Base-by-base conservation (phyloP, 176 grass and related monocot genomes). In the Oryza meridionalis region DNA sequence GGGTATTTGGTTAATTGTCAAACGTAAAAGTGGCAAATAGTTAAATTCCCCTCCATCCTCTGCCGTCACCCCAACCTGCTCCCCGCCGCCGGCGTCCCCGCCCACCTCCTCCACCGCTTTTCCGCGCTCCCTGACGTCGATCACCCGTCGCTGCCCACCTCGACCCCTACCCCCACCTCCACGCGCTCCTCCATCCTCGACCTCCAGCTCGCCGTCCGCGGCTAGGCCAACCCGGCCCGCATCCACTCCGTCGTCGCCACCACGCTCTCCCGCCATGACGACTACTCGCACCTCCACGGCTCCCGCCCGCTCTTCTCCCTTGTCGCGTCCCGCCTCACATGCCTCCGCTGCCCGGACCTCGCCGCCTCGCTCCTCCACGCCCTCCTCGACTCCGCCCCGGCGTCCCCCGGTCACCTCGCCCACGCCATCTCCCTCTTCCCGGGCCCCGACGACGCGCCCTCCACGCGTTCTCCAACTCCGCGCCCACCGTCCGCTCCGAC, bases 281-380 rank as follows among this genome's bases (percentile, higher is more conserved):
- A 68, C 73, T 10, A 87, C 69, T 75, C 90, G 45, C 76, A 80
- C 68, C 81, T 95, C 88, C 80, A 98, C 87, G 25, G 91, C 33
- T 82, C 78, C 35, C 91, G 96, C 26, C 82, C 89, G 11, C 85
- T 95, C 67, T 95, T 95, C 83, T 79, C 85, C 83, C 70, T 95
- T n/a, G 84, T 81, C 29, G 81, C 88, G 22, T 51, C 77, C 67
- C 89, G 87, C 80, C 93, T 98, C 69, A 44, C 24, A 24, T 87
- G 91, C 63, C 84, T 90, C 47, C 83, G 84, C 46, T 87, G 96
- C 58, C 91, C 87, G 14, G 96, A 98, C 88, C 93, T 98, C 77
- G 43, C 92, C 82, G 80, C 75, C 62, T 79, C 87, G 77, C 80
- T 98, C 53, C 87, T 95, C 25, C 68, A 86, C 79, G 38, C 72